A percentile compares a stretch with the other conserved stretches of the same genome.
Conservation (phyloP, 108 stramenopile species). For the Cyclotella cryptica region DNA sequence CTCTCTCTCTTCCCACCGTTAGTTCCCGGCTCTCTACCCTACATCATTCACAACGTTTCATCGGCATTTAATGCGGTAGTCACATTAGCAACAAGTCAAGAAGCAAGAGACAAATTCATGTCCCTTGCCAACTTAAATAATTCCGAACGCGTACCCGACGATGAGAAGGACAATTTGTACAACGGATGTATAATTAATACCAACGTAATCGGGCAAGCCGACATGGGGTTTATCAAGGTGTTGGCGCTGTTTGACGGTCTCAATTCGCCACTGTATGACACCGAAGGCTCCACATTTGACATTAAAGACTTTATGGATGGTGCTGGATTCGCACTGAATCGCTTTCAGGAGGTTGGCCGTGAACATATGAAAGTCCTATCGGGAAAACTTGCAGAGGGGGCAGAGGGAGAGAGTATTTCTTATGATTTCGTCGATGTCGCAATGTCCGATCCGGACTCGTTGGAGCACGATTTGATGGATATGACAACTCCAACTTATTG, state of each 20-base stretch:
- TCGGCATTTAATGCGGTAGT: conserved; percentile 31
- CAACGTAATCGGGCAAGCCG: conserved; percentile 64
- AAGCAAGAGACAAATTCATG: conserved; percentile 45
- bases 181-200: conserved; percentile 64
- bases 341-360: conserved; percentile 56
- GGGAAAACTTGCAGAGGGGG: neutral
- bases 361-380: conserved; percentile 7
- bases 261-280: conserved; percentile 58
- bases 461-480: conserved; percentile 21
- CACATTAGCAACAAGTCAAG: conserved; percentile 32
- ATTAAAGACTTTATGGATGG: conserved; percentile 68
- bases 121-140: conserved; percentile 12
- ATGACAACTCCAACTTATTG: conserved; percentile 46
- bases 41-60: conserved; percentile 33
- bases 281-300: conserved; percentile 60
- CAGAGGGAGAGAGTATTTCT: conserved; percentile 3
- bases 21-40: conserved; percentile 32
- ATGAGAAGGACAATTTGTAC: conserved; percentile 30
- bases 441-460: conserved; percentile 29
- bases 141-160: neutral
- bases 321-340: conserved; percentile 74
- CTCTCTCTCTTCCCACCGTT: conserved; percentile 27
- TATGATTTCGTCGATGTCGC: conserved; percentile 35
- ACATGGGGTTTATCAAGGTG: conserved; percentile 62
- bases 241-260: conserved; percentile 75